phyloP scores from a whole-genome alignment of 345 rosid genomes.

The Clarkia xantiana region DNA sequence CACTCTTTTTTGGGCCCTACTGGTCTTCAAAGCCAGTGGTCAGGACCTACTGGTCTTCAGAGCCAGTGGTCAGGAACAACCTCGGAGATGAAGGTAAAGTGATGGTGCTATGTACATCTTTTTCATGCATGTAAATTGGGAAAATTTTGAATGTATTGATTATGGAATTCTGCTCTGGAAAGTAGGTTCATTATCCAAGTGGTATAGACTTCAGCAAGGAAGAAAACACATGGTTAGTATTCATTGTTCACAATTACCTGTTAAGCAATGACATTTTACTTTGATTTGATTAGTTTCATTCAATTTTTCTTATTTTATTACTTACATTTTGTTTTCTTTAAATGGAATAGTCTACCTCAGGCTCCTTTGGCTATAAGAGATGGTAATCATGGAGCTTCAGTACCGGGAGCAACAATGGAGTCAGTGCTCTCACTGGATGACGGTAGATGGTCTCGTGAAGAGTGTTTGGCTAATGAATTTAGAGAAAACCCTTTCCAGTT shows the following conservation, averaged over 20 bases:
- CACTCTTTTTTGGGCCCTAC: slow-evolving; percentile 84
- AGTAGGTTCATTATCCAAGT: slow-evolving; percentile 47
- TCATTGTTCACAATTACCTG: neutral
- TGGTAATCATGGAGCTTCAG: slow-evolving; percentile 25
- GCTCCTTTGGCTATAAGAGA: slow-evolving; percentile 27
- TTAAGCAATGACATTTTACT: neutral
- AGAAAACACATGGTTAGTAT: slow-evolving; percentile 35
- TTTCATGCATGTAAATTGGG: neutral
- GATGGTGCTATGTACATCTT: neutral
- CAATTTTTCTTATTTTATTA: slow-evolving; percentile 13
- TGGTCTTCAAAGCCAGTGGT: slow-evolving; percentile 85
- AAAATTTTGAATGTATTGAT: neutral
- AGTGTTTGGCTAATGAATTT: slow-evolving; percentile 28
- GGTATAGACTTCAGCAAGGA: slow-evolving; percentile 29
- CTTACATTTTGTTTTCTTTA: slow-evolving; percentile 11
- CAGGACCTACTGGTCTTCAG: slow-evolving; percentile 74
- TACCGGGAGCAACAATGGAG: slow-evolving; percentile 34
- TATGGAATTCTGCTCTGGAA: slow-evolving; percentile 5
- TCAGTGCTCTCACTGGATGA: slow-evolving; percentile 88
- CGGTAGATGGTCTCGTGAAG: slow-evolving; percentile 68
- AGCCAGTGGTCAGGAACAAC: slow-evolving; percentile 85
- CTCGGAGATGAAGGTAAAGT: slow-evolving; percentile 51
- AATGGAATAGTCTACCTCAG: slow-evolving; percentile 32
- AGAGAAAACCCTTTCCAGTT: slow-evolving; percentile 72
- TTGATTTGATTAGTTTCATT: slow-evolving; percentile 1